Evolutionary conservation across 2,329 filamentous ascomycete genomes (phyloP), one percentile per base, ranked within the genome.

Genomic region (Fusarium liriodendri): DNA sequence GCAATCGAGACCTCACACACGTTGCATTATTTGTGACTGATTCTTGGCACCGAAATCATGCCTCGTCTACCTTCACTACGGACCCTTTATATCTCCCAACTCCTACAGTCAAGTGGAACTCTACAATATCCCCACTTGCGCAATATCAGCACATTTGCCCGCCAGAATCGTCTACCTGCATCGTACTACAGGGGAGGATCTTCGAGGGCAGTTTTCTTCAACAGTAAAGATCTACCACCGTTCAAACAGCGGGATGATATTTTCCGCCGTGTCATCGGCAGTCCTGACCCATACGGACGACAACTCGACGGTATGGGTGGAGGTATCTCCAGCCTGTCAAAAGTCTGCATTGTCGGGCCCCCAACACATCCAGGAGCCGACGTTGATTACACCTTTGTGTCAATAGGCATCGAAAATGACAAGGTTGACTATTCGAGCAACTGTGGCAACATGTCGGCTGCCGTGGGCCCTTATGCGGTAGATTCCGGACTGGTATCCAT

Each of bases 271-370:
- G 35, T 38, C 35, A 38, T 38, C 8, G 35, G 35, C 35, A 38
- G 35, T 18, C 35, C 35, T 8, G 35, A 38, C 35, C 35, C 35
- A 4, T 38, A 38, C 18, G 35, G 35, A 38, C 35, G 89, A 6
- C 90, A 92, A 76, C 86, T 92, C 1, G 88, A 92, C 71, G 90
- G 90, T 3, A 85, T 92, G 70, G 90, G 90, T 1, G 89, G 88
- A 1, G 90, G 88, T 1, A 86, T 89, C 35, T 90, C 88, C 1
- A 90, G 87, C 7, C 86, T 91, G 0, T 90, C 88, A 60, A 92
- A 93, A 74, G 87, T 92, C 5, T 90, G 88, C 72, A 84, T 92
- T 1, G 86, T 92, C 2, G 84, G 84, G 2, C 77, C 76, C 0
- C 81, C 81, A 0, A 40, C 22, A 72, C 81, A 64, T 78, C 85